phyloP scores from a whole-genome alignment of 768 basidiomycete species.

The Boletus sp. region DNA sequence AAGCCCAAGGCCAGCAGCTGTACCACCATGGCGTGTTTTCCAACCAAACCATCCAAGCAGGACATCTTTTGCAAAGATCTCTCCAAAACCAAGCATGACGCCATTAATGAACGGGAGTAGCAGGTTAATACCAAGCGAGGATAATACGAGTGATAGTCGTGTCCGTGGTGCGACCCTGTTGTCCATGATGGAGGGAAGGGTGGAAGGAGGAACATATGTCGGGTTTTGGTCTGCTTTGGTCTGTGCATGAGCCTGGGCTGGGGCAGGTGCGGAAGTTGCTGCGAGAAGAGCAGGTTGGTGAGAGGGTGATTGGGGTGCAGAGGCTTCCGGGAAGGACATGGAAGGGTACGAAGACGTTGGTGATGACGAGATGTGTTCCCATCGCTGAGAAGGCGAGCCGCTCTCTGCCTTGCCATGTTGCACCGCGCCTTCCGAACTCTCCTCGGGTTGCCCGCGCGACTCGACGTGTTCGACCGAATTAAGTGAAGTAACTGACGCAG shows the following conservation, averaged over 20 bases:
- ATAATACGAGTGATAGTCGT: conserved; percentile 63
- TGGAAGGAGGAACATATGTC: conserved; percentile 38
- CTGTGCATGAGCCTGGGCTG: conserved; percentile 14
- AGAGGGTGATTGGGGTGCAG: conserved; percentile 47
- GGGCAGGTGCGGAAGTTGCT: conserved; percentile 1
- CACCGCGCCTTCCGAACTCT: not conserved
- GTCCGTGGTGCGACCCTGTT: conserved; percentile 60
- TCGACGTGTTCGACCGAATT: conserved; percentile 14
- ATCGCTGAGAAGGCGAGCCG: conserved; percentile 48
- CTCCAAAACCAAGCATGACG: conserved; percentile 95
- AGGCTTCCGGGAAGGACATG: conserved; percentile 66
- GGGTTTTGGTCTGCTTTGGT: conserved; percentile 21
- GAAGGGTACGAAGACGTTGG: conserved; percentile 72
- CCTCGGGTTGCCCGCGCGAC: conserved; percentile 30
- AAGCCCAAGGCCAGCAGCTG: conserved; percentile 25
- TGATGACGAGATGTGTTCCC: conserved; percentile 69
- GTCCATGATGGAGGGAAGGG: conserved; percentile 71
- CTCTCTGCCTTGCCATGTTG: conserved; percentile 13
- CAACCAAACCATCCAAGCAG: conserved; percentile 52
- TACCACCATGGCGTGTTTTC: conserved; percentile 29
- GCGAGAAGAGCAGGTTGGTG: conserved; percentile 23
- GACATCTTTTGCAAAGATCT: conserved; percentile 85
- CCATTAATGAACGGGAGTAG: conserved; percentile 88
- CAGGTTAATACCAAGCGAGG: conserved; percentile 80
- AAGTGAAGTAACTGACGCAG: conserved; percentile 18